A percentile compares a stretch with the other conserved stretches of the same genome.
phyloP scores from a whole-genome alignment of 2,329 filamentous ascomycete genomes.

The Neurospora sp. region DNA sequence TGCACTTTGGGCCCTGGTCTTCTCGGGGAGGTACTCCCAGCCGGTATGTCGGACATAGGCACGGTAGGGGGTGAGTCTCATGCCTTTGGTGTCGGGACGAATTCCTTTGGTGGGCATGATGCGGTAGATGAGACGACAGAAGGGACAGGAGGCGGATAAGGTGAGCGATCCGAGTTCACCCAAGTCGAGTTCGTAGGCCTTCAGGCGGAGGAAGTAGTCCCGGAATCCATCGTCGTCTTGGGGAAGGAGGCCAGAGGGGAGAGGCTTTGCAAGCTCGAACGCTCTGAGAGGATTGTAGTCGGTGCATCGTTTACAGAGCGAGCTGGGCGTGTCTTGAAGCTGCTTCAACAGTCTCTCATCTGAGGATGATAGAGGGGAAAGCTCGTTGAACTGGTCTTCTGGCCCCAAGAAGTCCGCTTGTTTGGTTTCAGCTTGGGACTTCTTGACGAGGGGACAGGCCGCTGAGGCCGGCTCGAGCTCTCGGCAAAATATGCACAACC shows the following conservation, averaged over 20 bases:
- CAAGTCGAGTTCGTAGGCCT: neutral
- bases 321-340: neutral
- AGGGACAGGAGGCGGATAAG: neutral
- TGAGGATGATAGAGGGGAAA: neutral
- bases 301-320: constrained; percentile 3
- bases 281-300: constrained; percentile 1
- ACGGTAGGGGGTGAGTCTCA: neutral
- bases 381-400: neutral
- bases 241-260: neutral
- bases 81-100: neutral
- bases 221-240: neutral
- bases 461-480: neutral
- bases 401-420: neutral
- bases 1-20: neutral
- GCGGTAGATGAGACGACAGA: constrained; percentile 7
- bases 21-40: neutral
- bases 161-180: neutral
- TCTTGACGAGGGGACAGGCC: neutral
- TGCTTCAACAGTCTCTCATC: neutral
- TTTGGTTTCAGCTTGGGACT: neutral
- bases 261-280: neutral
- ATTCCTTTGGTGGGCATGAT: constrained; percentile 1
- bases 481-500: neutral
- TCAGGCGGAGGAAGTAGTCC: neutral
- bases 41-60: constrained; percentile 2